Evolutionary conservation across 345 rosid genomes (phyloP).

Genomic region (Lenwebbia sp.): DNA sequence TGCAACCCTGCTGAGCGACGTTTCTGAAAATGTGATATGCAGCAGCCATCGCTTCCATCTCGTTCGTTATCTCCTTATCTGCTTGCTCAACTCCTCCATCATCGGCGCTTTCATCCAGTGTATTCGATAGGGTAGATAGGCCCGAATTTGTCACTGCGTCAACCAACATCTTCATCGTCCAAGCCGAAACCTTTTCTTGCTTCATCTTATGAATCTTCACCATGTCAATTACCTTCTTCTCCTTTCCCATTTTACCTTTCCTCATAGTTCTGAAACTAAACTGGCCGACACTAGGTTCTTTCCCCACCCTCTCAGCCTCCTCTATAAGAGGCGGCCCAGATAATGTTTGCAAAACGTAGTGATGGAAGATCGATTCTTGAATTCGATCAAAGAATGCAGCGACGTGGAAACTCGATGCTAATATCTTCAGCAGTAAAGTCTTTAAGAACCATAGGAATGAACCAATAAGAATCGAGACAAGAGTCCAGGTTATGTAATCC

Average conservation of each 20-base stretch:
- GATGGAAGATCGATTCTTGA: slow-evolving; percentile 82
- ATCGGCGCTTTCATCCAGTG: slow-evolving; percentile 41
- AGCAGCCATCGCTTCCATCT: slow-evolving; percentile 72
- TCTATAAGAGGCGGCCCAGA: slow-evolving; percentile 74
- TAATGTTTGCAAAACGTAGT: slow-evolving; percentile 65
- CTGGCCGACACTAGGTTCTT: slow-evolving; percentile 30
- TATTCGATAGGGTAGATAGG: slow-evolving; percentile 56
- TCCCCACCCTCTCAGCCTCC: slow-evolving; percentile 43
- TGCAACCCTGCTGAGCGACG: slow-evolving; percentile 28
- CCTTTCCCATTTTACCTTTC: slow-evolving; percentile 30
- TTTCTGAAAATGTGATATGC: slow-evolving; percentile 56
- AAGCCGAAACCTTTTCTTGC: slow-evolving; percentile 77
- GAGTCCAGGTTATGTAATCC: slow-evolving; percentile 47
- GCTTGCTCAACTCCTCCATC: slow-evolving; percentile 25
- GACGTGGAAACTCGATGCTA: slow-evolving; percentile 82
- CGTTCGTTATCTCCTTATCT: slow-evolving; percentile 52
- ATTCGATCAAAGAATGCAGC: slow-evolving; percentile 76
- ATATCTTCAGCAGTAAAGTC: slow-evolving; percentile 56
- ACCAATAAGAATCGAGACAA: slow-evolving; percentile 45
- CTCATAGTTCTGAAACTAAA: slow-evolving; percentile 43
- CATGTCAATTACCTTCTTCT: slow-evolving; percentile 63
- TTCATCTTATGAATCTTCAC: slow-evolving; percentile 63
- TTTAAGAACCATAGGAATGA: slow-evolving; percentile 61
- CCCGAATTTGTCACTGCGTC: slow-evolving; percentile 63
- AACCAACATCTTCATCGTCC: slow-evolving; percentile 83